Evolutionary conservation across 192 early-diverging fungal species (phyloP).

Genomic region (Paraglomus occultum): DNA sequence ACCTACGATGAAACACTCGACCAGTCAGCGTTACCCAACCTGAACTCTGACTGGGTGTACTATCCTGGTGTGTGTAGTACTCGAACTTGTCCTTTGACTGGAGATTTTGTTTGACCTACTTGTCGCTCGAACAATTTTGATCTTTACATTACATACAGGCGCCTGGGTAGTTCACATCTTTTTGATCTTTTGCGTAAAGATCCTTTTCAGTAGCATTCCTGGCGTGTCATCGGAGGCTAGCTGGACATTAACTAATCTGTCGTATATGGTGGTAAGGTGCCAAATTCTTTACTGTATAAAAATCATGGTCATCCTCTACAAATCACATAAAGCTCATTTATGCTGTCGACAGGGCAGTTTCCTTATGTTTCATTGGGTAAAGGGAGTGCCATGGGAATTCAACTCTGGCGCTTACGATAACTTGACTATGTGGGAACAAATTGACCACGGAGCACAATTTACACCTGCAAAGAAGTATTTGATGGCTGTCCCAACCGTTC

Average conservation of each 20-base stretch:
- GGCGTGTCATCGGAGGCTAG: conserved; percentile 87
- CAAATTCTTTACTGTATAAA: background rate
- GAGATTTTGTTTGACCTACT: background rate
- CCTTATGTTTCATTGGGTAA: conserved; percentile 97
- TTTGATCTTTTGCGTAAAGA: conserved; percentile 75
- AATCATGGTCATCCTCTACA: background rate
- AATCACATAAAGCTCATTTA: background rate
- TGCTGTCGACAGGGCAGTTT: conserved; percentile 71
- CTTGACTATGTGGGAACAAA: conserved; percentile 98
- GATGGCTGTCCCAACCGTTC: conserved; percentile 86
- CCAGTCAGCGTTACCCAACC: conserved; percentile 58
- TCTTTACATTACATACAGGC: conserved; percentile 54
- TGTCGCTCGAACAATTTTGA: background rate
- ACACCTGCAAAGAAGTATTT: conserved; percentile 98
- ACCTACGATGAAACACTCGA: conserved; percentile 39
- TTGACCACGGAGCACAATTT: conserved; percentile 96
- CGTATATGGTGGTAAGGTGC: conserved; percentile 79
- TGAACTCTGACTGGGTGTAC: conserved; percentile 63
- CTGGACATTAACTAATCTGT: conserved; percentile 95
- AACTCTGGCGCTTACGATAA: conserved; percentile 92
- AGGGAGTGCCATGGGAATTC: conserved; percentile 92
- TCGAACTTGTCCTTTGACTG: background rate
- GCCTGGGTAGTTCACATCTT: conserved; percentile 90
- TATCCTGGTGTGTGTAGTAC: conserved; percentile 50
- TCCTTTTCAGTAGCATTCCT: conserved; percentile 82